Percentiles rank a stretch among this genome's conserved stretches.
Evolutionary conservation across 169 alveolate genomes (phyloP).

Genomic region (Plasmodium chabaudi): DNA sequence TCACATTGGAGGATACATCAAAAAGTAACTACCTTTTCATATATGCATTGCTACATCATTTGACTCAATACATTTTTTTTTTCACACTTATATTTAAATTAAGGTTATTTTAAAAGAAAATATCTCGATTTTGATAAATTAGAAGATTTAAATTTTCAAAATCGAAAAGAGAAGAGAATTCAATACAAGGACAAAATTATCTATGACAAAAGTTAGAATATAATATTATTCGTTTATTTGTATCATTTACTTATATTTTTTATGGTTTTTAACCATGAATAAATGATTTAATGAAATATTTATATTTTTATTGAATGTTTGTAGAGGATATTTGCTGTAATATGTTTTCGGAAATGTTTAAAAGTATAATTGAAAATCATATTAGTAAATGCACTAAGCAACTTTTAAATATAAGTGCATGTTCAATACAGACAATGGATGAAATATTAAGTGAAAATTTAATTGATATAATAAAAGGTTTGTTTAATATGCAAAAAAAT

Average conservation of each 20-base stretch:
- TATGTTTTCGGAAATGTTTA: slow-evolving; percentile 77
- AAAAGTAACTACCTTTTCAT: slow-evolving; percentile 34
- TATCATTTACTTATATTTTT: slow-evolving; percentile 11
- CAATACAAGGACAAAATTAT: slow-evolving; percentile 19
- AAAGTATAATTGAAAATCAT: slow-evolving; percentile 58
- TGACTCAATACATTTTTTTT: neutral
- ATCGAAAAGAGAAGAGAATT: slow-evolving; percentile 13
- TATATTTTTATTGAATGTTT: slow-evolving; percentile 6
- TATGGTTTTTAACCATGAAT: neutral
- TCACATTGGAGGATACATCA: slow-evolving; percentile 71
- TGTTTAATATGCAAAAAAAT: slow-evolving; percentile 21
- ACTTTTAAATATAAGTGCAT: slow-evolving; percentile 49
- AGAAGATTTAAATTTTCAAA: slow-evolving; percentile 22
- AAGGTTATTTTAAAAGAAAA: slow-evolving; percentile 74
- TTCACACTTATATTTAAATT: slow-evolving; percentile 10
- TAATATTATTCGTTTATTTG: slow-evolving; percentile 3
- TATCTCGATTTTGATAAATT: slow-evolving; percentile 60
- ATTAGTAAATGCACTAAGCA: slow-evolving; percentile 31
- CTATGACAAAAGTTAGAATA: slow-evolving; percentile 57
- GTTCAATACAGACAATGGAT: slow-evolving; percentile 70
- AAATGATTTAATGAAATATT: neutral
- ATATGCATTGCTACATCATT: neutral
- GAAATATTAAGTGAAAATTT: slow-evolving; percentile 61
- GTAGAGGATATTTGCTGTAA: slow-evolving; percentile 54
- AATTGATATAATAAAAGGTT: slow-evolving; percentile 48